Base-by-base conservation (phyloP, 805 yeast genomes). In the Myxozyma melibiosi region DNA sequence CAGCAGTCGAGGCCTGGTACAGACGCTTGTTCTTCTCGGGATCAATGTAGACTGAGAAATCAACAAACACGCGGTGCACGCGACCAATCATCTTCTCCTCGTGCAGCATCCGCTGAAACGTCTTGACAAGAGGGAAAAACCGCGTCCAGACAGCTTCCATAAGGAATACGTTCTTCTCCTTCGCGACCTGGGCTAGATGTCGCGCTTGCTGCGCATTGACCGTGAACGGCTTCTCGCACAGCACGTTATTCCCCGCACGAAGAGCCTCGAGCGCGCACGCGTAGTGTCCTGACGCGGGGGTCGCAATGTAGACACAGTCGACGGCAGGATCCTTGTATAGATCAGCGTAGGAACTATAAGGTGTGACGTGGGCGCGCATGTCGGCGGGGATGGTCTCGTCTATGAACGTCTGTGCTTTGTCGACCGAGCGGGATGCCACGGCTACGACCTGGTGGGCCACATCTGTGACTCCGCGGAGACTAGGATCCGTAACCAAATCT, bases 221-320 rank as follows among this genome's bases (percentile, higher is more conserved):
- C 2, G 82, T 76, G 56, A 80, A 68, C 7, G 84, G 83, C 65
- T 81, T 81, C 61, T 81, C 85, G 64, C 82, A 78, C 43, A 81
- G 69, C 20, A 81, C 82, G 66, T 80, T 79, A 55, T 78, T 76
- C 11, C 76, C 79, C 37, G 74, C 69, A 9, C 71, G 65, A 42
- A 81, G 69, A 13, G 81, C 78, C 34, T 66, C 57, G 45, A 74
- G 65, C 2, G 76, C 78, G 55, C 74, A 78, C 41, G 74, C 78
- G 53, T 75, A 73, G 65, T 81, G 85, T 61, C 73, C 69, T 9
- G 74, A 69, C 69, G 81, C 84, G 2, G 84, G 84, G 6, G 80
- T 73, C 1, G 82, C 84, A 45, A 81, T 68, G 65, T 81, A 81
- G 31, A 81, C 74, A 13, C 76, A 70, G 51, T 81, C 78, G 39